A percentile compares a stretch with the other conserved stretches of the same genome.
phyloP scores from a whole-genome alignment of 495 filamentous ascomycete species.

The Rhypophila decipiens region DNA sequence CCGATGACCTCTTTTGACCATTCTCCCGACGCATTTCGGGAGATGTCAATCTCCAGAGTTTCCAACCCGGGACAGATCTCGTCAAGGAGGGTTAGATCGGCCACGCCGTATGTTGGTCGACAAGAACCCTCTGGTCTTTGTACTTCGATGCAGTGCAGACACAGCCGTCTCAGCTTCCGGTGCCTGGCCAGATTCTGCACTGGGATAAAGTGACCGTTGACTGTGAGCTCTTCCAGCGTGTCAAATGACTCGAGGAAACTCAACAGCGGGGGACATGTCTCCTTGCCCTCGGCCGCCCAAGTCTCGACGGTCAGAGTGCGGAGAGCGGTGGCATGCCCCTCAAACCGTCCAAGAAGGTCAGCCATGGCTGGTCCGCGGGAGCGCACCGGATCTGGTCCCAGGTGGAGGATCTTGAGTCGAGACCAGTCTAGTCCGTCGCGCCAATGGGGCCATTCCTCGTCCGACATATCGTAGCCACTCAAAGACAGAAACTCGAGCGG shows the following conservation, averaged over 20 bases:
- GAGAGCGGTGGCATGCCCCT: slow-evolving; percentile 1
- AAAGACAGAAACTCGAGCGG: slow-evolving; percentile 4
- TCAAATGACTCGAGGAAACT: slow-evolving; percentile 1
- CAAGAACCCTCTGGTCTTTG: not conserved
- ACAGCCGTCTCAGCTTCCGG: not conserved
- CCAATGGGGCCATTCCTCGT: slow-evolving; percentile 4
- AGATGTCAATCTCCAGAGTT: slow-evolving; percentile 2
- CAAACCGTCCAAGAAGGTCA: not conserved
- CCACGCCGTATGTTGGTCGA: not conserved
- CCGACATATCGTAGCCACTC: not conserved
- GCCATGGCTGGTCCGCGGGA: not conserved
- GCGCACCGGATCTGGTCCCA: not conserved
- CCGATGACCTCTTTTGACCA: not conserved
- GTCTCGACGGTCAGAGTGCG: slow-evolving; percentile 2
- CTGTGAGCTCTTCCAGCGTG: slow-evolving; percentile 3
- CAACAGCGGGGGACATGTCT: not conserved
- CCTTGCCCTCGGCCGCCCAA: not conserved
- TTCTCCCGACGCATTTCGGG: slow-evolving; percentile 1
- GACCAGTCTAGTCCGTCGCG: slow-evolving; percentile 3
- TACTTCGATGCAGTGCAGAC: slow-evolving; percentile 2
- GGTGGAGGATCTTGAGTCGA: slow-evolving; percentile 1
- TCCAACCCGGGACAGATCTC: not conserved
- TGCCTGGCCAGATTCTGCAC: not conserved
- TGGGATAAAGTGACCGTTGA: slow-evolving; percentile 1
- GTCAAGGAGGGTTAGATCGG: slow-evolving; percentile 1